phyloP scores from a whole-genome alignment of 306 rosid species.

The Ammopiptanthus mongolicus region DNA sequence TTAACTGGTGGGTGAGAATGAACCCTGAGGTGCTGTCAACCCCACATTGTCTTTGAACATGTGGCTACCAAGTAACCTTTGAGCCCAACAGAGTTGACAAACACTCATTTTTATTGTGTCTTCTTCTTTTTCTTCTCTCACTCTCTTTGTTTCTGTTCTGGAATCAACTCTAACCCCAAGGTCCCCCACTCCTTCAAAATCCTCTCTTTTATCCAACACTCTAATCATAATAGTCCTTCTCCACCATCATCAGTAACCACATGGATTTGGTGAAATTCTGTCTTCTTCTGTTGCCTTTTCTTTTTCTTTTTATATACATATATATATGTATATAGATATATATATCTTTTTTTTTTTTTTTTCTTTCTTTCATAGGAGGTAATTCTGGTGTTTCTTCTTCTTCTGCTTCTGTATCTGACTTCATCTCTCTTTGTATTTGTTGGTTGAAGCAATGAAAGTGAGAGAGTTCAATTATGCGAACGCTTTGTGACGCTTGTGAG shows the following conservation, averaged over 20 bases:
- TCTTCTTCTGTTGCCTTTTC: conserved; percentile 32
- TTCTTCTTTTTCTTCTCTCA: neutral
- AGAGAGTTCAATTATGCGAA: conserved; percentile 67
- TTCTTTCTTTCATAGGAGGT: neutral
- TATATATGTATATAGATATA: too few species aligned
- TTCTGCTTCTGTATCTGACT: conserved; percentile 10
- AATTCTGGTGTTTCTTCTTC: conserved; percentile 1
- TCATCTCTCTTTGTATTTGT: conserved; percentile 10
- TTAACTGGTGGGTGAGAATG: conserved; percentile 55
- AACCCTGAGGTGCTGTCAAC: conserved; percentile 30
- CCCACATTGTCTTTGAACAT: conserved; percentile 49
- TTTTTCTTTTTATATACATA: neutral
- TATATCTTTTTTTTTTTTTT: neutral
- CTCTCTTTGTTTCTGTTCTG: conserved; percentile 5
- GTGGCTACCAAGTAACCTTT: conserved; percentile 51
- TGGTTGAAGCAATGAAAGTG: conserved; percentile 62
- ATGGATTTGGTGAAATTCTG: conserved; percentile 48
- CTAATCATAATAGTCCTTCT: conserved; percentile 25
- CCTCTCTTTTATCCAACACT: conserved; percentile 10
- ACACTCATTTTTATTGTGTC: neutral
- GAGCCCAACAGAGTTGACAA: conserved; percentile 37
- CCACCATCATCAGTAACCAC: conserved; percentile 29
- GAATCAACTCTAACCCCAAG: conserved; percentile 21
- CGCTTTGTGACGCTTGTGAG: conserved; percentile 97
- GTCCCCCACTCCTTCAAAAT: conserved; percentile 17